Evolutionary conservation across 2,329 filamentous ascomycete species (phyloP).

Genomic region (Exophiala sp.): DNA sequence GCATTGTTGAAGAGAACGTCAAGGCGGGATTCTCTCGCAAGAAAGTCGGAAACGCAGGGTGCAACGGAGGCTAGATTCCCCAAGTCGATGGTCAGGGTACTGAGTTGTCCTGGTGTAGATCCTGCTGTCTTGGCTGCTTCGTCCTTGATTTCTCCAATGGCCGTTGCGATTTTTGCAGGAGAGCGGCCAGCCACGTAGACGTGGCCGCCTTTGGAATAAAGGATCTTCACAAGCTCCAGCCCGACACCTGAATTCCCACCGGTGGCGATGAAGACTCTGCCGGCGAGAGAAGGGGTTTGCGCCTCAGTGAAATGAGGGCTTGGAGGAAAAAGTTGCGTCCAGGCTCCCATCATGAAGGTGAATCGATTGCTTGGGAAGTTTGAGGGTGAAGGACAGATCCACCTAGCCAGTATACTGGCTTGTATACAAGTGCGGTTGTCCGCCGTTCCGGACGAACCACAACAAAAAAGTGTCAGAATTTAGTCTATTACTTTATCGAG

Average conservation of each 20-base stretch:
- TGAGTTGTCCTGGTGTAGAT: constrained; percentile 31
- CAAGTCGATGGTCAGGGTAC: constrained; percentile 40
- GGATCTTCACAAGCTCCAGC: constrained; percentile 36
- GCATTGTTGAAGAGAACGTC: constrained; percentile 42
- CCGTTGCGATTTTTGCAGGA: constrained; percentile 35
- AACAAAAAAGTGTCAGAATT: no score
- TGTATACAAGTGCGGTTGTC: no score
- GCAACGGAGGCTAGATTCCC: constrained; percentile 41
- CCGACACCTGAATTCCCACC: constrained; percentile 38
- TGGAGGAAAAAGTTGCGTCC: neutral
- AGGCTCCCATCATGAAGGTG: neutral
- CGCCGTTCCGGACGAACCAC: no score
- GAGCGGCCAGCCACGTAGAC: constrained; percentile 45
- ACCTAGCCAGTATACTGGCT: no score
- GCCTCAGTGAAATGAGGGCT: neutral
- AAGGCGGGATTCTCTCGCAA: constrained; percentile 35
- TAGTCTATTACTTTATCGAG: no score
- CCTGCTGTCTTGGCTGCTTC: constrained; percentile 26
- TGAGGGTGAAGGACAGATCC: no score
- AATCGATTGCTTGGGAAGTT: no score
- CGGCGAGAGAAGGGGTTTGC: neutral
- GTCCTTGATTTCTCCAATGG: constrained; percentile 39
- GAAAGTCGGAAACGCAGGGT: constrained; percentile 36
- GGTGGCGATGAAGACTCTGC: constrained; percentile 37
- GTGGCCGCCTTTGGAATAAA: constrained; percentile 41